Evolutionary conservation across 371 early-diverging fungal species (phyloP), one percentile per base, ranked within the genome.

Genomic region (Mucor velutinosus): DNA sequence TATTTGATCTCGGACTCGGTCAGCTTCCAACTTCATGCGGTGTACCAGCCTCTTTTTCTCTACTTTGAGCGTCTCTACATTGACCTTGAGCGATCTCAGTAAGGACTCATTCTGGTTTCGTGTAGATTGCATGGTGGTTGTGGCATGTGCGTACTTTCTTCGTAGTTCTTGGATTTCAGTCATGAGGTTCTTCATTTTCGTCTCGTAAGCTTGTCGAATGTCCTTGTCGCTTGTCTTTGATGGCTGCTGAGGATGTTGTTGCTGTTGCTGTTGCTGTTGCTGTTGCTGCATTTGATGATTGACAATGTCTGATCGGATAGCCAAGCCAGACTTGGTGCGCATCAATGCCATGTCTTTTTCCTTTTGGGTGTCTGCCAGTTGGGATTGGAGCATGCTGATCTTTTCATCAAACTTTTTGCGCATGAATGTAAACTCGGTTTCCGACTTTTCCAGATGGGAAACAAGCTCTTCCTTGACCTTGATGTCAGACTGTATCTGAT

Each of bases 41-140:
- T 91, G 91, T 60, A 91, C 72, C 84, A 93, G 88, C 8, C 90
- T 85, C 41, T 87, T 76, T 79, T 94, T 95, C 72, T 95, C 95
- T 7, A 83, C 80, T 68, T 89, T 88, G 32, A 89, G 85, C 7
- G 87, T 84, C 65, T 90, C 89, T 3, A 91, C 84, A 58, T 85
- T 83, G 11, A 78, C 75, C 23, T 81, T 77, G 23, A 90, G 73
- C 0, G 82, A 77, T 17, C 83, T 75, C n/a, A 89, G 65, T 47
- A 84, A 69, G 14, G 77, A 71, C 62, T 89, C 89, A 19, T 86
- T 82, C 58, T 85, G 77, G 61, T 78, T 86, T 19, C 87, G 77
- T 12, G 85, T 80, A 14, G 84, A 76, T 23, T 87, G 83, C 70
- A 86, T 84, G 0, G 85, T 71, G 70, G 77, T 76, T 43, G 87